phyloP scores from a whole-genome alignment of 2,329 filamentous ascomycete genomes.

The Botryosphaeria dothidea region DNA sequence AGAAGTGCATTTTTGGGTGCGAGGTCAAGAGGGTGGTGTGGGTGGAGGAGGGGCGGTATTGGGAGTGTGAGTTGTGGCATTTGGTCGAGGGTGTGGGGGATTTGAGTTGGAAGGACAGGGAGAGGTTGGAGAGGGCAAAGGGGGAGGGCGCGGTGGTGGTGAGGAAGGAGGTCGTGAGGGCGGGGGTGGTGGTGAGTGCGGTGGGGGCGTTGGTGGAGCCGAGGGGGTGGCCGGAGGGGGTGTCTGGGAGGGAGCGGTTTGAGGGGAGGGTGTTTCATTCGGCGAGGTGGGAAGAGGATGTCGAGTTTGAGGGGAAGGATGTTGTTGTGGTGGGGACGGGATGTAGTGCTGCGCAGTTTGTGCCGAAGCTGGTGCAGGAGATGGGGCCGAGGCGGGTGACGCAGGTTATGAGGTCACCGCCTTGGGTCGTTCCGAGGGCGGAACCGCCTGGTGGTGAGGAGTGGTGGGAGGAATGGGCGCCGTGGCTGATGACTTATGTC shows the following conservation, averaged over 20 bases:
- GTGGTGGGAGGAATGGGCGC: slow-evolving; percentile 50
- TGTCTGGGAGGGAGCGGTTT: slow-evolving; percentile 56
- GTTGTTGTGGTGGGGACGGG: slow-evolving; percentile 61
- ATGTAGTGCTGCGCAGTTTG: slow-evolving; percentile 59
- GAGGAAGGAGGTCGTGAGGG: slow-evolving; percentile 52
- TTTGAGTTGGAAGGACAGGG: slow-evolving; percentile 49
- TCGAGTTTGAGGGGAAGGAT: slow-evolving; percentile 56
- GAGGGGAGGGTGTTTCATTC: slow-evolving; percentile 60
- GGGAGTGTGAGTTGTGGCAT: slow-evolving; percentile 56
- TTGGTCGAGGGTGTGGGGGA: slow-evolving; percentile 57
- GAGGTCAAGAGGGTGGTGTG: slow-evolving; percentile 51
- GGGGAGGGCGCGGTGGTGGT: slow-evolving; percentile 52
- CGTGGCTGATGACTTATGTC: slow-evolving; percentile 48
- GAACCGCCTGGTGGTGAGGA: slow-evolving; percentile 41
- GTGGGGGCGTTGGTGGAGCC: slow-evolving; percentile 61
- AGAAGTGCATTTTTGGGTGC: slow-evolving; percentile 61
- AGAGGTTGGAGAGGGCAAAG: slow-evolving; percentile 44
- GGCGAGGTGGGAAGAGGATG: slow-evolving; percentile 55
- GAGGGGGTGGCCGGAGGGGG: slow-evolving; percentile 49
- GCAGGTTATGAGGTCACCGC: slow-evolving; percentile 60
- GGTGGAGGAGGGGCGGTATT: slow-evolving; percentile 53
- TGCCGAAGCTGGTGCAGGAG: slow-evolving; percentile 51
- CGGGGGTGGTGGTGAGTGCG: slow-evolving; percentile 56
- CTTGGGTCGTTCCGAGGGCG: slow-evolving; percentile 53
- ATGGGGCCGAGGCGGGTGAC: slow-evolving; percentile 58